Evolutionary conservation across 306 rosid genomes (phyloP).

Genomic region (Hippophae tibetana): DNA sequence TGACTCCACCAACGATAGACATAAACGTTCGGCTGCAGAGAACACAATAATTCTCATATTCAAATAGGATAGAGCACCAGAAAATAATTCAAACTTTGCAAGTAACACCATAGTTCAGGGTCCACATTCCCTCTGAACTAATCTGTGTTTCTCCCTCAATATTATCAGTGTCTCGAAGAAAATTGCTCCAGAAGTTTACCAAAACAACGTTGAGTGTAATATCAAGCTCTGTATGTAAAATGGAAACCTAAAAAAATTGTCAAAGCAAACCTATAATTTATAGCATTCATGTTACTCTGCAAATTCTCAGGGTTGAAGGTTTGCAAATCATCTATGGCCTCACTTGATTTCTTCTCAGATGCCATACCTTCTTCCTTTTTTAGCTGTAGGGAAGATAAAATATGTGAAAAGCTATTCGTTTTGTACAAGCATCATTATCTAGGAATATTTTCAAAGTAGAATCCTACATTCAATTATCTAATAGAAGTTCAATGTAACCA

Average conservation of each 20-base stretch:
- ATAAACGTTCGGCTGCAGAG: slow-evolving; percentile 88
- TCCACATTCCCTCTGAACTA: no score
- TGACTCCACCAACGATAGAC: slow-evolving; percentile 86
- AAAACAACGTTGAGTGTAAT: background rate
- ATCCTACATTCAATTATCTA: background rate
- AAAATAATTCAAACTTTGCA: background rate
- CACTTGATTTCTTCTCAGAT: slow-evolving; percentile 59
- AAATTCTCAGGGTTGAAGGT: slow-evolving; percentile 78
- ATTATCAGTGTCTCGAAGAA: no score
- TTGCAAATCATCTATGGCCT: slow-evolving; percentile 41
- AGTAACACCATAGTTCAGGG: no score
- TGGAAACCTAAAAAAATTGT: background rate
- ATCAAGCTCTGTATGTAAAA: background rate
- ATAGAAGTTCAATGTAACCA: background rate
- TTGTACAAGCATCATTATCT: background rate
- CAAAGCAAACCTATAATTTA: slow-evolving; percentile 74
- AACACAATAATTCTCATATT: slow-evolving; percentile 6
- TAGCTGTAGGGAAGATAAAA: slow-evolving; percentile 14
- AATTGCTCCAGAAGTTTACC: no score
- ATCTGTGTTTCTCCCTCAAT: no score
- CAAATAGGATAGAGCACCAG: background rate
- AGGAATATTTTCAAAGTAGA: background rate
- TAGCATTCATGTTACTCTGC: slow-evolving; percentile 76
- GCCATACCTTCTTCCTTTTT: slow-evolving; percentile 43
- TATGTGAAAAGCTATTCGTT: slow-evolving; percentile 1